Evolutionary conservation across 1,284 basidiomycete species (phyloP).

Genomic region (Kwoniella shivajii): DNA sequence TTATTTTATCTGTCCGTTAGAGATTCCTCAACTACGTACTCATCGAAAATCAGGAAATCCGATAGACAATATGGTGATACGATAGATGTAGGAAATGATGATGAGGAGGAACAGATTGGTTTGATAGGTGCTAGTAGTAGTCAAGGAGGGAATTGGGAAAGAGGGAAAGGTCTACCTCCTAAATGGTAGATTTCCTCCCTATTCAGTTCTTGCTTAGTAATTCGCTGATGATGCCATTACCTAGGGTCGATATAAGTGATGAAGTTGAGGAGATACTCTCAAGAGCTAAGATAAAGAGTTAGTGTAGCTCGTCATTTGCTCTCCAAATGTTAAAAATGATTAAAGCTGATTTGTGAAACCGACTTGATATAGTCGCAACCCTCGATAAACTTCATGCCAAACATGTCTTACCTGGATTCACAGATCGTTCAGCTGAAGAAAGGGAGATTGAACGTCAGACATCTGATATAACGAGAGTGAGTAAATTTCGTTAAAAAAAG

Average conservation of each 20-base stretch:
- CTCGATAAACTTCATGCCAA: constrained; percentile 94
- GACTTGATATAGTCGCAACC: constrained; percentile 61
- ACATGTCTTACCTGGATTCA: constrained; percentile 92
- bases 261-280: constrained; percentile 78
- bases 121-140: constrained; percentile 61
- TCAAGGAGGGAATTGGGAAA: constrained; percentile 47
- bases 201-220: not conserved
- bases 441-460: constrained; percentile 87
- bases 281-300: constrained; percentile 75
- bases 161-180: constrained; percentile 65
- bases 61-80: constrained; percentile 47
- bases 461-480: constrained; percentile 80
- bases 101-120: constrained; percentile 63
- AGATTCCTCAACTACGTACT: constrained; percentile 58
- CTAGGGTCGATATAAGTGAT: constrained; percentile 87
- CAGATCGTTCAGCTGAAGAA: constrained; percentile 91
- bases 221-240: not conserved
- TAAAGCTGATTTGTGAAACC: not conserved
- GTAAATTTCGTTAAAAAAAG: constrained; percentile 21
- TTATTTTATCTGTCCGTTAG: constrained; percentile 93
- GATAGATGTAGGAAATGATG: constrained; percentile 63
- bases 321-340: not conserved
- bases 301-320: no score
- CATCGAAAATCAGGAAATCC: constrained; percentile 37
- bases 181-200: constrained; percentile 61